Evolutionary conservation across 208 protist genomes (phyloP), one percentile per base, ranked within the genome.

Genomic region (Leishmania tarentolae): DNA sequence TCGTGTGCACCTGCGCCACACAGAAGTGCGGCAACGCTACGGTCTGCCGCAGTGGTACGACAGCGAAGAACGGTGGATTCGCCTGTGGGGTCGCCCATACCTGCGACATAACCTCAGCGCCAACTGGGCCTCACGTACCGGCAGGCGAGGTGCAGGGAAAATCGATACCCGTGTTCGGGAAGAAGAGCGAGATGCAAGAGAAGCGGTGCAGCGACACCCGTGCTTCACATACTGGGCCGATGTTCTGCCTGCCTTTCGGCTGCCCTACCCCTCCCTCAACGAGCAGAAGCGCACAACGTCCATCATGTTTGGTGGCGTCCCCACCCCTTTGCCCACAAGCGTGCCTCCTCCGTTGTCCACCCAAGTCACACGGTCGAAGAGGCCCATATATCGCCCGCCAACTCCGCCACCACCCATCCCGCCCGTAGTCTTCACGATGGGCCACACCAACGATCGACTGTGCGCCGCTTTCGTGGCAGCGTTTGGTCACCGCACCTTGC

Each of bases 401-500:
- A 57, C 74, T 21, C 74, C 76, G 31, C 79, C 69, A 40, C 42
- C 61, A 50, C 53, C 52, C 42, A 46, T 79, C 31, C 78, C 66
- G 37, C 76, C 70, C 21, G 84, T 81, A 21, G 59, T 71, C 59
- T 87, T 82, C 35, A 15, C 71, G 9, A 80, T 95, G 73, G 93
- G 93, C 7, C 50, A 71, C 46, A 44, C 79, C 1, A 85, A 93
- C 52, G 88, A 92, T 40, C 93, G 93, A 24, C 84, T 97, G 28
- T 88, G 84, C 52, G 91, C 92, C 19, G 93, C 93, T 3, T 97
- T 90, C 77, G 84, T 97, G 0, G 91, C 93, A 2, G 87, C 92
- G 21, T 97, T 93, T 78, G 86, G 89, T 3, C 77, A 87, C 24
- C 86, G 92, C 69, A 97, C 91, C 28, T 82, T 97, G 82, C 87